Evolutionary conservation across 2,329 filamentous ascomycete genomes (phyloP), one percentile per base, ranked within the genome.

Genomic region (Apiospora koreana): DNA sequence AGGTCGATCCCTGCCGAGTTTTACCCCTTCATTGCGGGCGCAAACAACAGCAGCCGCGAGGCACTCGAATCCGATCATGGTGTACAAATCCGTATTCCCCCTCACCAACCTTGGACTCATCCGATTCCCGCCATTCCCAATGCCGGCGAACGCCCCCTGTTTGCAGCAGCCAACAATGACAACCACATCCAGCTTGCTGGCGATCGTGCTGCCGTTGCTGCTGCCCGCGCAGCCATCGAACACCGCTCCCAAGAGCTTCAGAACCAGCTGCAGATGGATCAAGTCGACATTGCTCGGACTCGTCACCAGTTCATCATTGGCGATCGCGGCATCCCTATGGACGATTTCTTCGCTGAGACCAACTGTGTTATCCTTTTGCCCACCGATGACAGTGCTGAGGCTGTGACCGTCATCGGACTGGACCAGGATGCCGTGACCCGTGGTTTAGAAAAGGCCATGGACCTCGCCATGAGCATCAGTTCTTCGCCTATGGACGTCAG

Each of bases 241-340:
- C 90, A 90, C 66, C 89, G 92, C 71, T 94, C 91, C 8, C 89
- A 92, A 72, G 88, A 95, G 77, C 88, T 99, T 28, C 90, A 92
- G 74, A 89, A 89, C 71, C 90, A 93, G 79, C 85, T 98, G 67
- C 89, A 92, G 54, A 85, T 96, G 66, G 90, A 96, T 75, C 92
- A 97, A 80, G 85, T 94, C 54, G 89, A 92, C 7, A 94, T 98
- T 75, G 93, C 95, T 80, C 92, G 92, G 72, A 94, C 94, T 66
- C 91, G 94, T 68, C 96, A 98, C 80, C 95, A 97, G 80, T 98
- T 98, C 85, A 96, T 99, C 78, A 91, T 97, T 73, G 95, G 95
- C 68, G 91, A 95, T 72, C 89, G 91, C 72, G 94, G 93, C 72
- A 88, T 93, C 72, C 91, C 93, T 23, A 86, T 94, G 43, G 90